Base-by-base conservation (phyloP, 2,329 filamentous ascomycete genomes). In the Aspergillus tubingensis region DNA sequence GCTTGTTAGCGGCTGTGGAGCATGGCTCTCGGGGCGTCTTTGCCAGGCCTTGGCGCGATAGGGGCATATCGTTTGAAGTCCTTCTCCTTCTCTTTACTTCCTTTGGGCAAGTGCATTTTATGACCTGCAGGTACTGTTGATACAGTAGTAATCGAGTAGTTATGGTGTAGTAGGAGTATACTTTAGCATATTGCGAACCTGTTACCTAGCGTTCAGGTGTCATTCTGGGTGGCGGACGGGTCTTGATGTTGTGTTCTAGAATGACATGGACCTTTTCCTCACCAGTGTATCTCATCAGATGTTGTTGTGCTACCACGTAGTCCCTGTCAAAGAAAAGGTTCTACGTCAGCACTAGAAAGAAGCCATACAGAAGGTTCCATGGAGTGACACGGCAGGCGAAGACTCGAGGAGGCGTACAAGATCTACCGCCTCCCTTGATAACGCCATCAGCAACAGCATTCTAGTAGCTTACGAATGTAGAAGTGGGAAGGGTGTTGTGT, bases 321-420 rank as follows among this genome's bases (percentile, higher is more conserved):
- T 43, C 25, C 23, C 6, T 23, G 39, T 25, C 39, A 44, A 25
- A 8, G n/a, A 13, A 41, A 36, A 39, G 27, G 5, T 13, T 47
- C 17, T 55, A 55, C 53, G 53, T 55, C 53, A 55, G 39, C 39
- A 10, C 53, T 3, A 21, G 39, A 30, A 23, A 47, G 53, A 55
- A 55, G 49, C 50, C 30, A 59, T 41, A 48, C 19, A 54, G 57
- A 52, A 59, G 21, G 30, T 57, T 49, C 53, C 43, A 55, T 47
- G 19, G 47, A 38, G 57, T 59, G 50, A 39, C 57, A 59, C 50
- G 23, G 13, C 57, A 59, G 49, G 41, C 50, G 49, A 59, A 54
- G 50, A 59, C 57, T 59, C 41, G 50, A 53, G 11, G 25, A 41
- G 47, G 23, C 19, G 47, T 19, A 51, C 36, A 52, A 32, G 50